Evolutionary conservation across 805 yeast species (phyloP), one percentile per base, ranked within the genome.

Genomic region (Candida methanosorbosa): DNA sequence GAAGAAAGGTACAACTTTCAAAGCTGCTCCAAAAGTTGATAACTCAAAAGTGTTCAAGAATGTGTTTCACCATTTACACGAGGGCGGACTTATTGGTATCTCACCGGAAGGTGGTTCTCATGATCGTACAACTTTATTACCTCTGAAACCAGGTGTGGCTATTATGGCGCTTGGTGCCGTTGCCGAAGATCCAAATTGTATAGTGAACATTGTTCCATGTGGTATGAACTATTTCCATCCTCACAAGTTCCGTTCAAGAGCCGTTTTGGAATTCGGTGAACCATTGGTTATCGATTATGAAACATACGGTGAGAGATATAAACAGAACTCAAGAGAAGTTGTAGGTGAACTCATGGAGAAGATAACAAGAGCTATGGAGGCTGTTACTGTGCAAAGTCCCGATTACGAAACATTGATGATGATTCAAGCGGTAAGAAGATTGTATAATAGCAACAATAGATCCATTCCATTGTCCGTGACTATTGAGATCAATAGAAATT

Each of bases 31-130:
- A 34, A 81, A 81, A 51, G 78, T 92, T 35, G 86, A 92, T 58
- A 95, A 92, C 56, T 71, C 80, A 21, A 57, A 64, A 11, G 88
- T 90, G 37, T 90, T 86, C 59, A 72, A 82, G 41, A 65, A 69
- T 38, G 97, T 90, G 3, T 92, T 88, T 50, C 71, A 75, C 27
- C 90, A 82, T 49, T 66, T 90, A 43, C 59, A 69, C 18, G 66
- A 76, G 9, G 85, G 88, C 26, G 75, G 79, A 29, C 75, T 92
- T 39, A 65, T 90, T 29, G 97, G 96, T 9, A 88, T 92, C 39
- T 94, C 88, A 57, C 97, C 97, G 4, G 98, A 92, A 63, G 98
- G 98, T 38, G 98, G 98, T 2, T 87, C 97, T n/a, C 98, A 90
- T 51, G 98, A 90, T 54, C 70, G 97, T 44, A 77, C 97, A 1